Base-by-base conservation (phyloP, 352 stramenopile genomes). In the Globisporangium radiosum region DNA sequence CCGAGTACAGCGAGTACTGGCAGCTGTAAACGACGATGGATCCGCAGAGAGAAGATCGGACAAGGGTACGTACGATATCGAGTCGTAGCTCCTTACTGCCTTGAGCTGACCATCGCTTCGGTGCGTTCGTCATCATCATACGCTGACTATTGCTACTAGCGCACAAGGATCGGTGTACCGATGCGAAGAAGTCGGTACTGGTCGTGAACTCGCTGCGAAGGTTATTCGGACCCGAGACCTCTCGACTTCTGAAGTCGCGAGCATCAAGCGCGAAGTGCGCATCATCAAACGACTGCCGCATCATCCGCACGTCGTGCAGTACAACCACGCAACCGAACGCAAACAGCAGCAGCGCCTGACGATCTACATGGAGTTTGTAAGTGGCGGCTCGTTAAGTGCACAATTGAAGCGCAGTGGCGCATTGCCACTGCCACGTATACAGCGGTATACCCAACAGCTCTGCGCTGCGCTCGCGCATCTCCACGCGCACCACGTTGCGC, bases 341-440 rank as follows among this genome's bases (percentile, higher is more conserved):
- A 87, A 47, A 70, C 36, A 76, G 71, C 52, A 63, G 25, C 25
- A 80, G 33, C 64, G 90, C 36, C 75, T 75, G 17, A 50, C 45
- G 45, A 96, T 97, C 51, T 92, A 89, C 54, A 92, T 92, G 73
- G 90, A 97, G 54, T 96, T 82, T 59, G 89, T 94, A 15, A 63
- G 84, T 0, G 88, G 84, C 9, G 91, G 91, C 1, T 91, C 83
- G 3, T 59, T 97, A 3, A 84, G 82, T 51, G 61, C 64, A 1
- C 62, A 66, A 48, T 47, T 97, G 71, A 75, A 83, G 13, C 63
- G 71, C 44, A 61, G 67, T 37, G 73, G 88, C 52, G 63, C 70
- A 17, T 58, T 90, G 13, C 43, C 72, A 3, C 58, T 94, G 11
- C 47, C 67, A 2, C 33, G 72, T 0, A 69, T 76, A 14, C 73